Evolutionary conservation across 148 eudicot genomes (phyloP), one percentile per base, ranked within the genome.

Genomic region (Silene conica): DNA sequence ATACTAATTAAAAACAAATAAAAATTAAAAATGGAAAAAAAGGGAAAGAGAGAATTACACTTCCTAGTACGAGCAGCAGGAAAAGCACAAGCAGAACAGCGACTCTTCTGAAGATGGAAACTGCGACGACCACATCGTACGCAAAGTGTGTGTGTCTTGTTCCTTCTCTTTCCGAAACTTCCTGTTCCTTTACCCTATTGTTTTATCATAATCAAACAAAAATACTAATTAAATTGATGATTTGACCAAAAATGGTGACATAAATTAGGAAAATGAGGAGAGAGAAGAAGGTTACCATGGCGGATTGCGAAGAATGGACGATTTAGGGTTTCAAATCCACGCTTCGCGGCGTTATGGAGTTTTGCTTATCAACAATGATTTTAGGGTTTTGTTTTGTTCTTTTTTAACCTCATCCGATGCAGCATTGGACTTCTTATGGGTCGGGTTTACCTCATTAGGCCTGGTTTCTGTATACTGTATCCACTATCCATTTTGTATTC

Each of bases 81-180:
- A 66, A 74, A 90, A 48, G 85, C 96, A 61, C 96, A 90, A 41
- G 92, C 92, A 50, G 55, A 50, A 50, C 55, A 50, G 9, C 55
- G 55, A 74, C 89, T 85, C 85, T 90, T 90, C 83, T 90, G 92
- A 63, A 90, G 89, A 34, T 90, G 96, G 72, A 90, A 90, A 28
- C 96, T 90, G 55, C 96, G 87, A 48, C 96, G 86, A 18, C 96
- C 96, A 26, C 96, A 90, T 62, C 96, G 60, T 67, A 88, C 89
- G 55, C 96, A 88, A 31, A 90, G 85, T 4, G 96, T 90, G 86
- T 90, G 96, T 13, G 96, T 90, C 87, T 90, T 90, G 87, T 90
- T 90, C 86, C 92, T 89, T 76, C 55, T 50, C 55, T 50, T 50
- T 0, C 55, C 55, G 55, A 50, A 50, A 50, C 55, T 50, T 15